Evolutionary conservation across 2,329 filamentous ascomycete genomes (phyloP).

Genomic region (Neopestalotiopsis sp.): DNA sequence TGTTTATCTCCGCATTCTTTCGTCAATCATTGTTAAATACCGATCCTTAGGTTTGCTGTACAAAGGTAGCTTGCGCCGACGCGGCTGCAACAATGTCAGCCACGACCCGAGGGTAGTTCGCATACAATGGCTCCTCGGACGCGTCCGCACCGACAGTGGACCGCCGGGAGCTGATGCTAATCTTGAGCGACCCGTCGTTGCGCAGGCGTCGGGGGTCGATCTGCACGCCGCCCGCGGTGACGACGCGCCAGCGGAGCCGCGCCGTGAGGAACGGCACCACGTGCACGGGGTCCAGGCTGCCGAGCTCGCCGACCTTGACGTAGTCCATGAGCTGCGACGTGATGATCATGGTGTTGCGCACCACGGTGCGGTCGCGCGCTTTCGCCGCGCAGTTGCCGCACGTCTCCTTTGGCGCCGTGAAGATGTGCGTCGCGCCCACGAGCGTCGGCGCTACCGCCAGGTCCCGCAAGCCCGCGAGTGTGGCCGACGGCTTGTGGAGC

Average conservation of each 20-base stretch:
- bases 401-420: neutral
- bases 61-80: slow-evolving; percentile 1
- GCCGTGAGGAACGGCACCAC: neutral
- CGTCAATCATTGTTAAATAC: too few relatives aligned
- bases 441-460: neutral
- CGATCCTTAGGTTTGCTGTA: too few relatives aligned
- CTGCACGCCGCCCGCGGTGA: neutral
- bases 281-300: slow-evolving; percentile 6
- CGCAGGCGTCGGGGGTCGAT: neutral
- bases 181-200: neutral
- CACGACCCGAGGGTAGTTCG: neutral
- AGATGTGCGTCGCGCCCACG: slow-evolving; percentile 8
- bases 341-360: slow-evolving; percentile 4
- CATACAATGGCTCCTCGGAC: neutral
- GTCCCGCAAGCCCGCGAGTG: neutral
- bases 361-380: slow-evolving; percentile 3
- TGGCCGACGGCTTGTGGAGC: neutral
- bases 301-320: neutral
- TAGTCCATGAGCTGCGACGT: neutral
- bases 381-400: slow-evolving; percentile 3
- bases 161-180: slow-evolving; percentile 1
- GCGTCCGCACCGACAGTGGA: neutral
- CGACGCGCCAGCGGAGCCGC: slow-evolving; percentile 7
- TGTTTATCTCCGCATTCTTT: too few relatives aligned
- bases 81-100: neutral